Evolutionary conservation across 2,329 filamentous ascomycete genomes (phyloP).

Genomic region (Penicillium sp.): DNA sequence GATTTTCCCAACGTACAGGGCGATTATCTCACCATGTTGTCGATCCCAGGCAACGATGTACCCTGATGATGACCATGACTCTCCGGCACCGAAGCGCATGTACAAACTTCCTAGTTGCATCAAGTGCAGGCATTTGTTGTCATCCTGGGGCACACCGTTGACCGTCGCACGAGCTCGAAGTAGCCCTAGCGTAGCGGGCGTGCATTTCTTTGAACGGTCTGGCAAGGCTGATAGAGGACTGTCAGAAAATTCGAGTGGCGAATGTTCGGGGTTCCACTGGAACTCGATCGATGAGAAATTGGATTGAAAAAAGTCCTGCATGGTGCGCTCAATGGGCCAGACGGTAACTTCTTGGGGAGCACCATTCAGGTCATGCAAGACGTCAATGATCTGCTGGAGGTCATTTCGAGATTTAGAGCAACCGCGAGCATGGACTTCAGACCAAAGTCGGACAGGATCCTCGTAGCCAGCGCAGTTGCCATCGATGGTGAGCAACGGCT

Average conservation of each 20-base stretch:
- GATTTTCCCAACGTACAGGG: constrained; percentile 33
- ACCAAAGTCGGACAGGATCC: constrained; percentile 26
- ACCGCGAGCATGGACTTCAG: constrained; percentile 30
- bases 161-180: constrained; percentile 29
- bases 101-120: constrained; percentile 42
- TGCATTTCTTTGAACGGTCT: constrained; percentile 15
- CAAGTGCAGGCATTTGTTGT: constrained; percentile 30
- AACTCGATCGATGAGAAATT: constrained; percentile 21
- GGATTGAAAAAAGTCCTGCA: not conserved
- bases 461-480: constrained; percentile 28
- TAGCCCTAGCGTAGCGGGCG: constrained; percentile 34
- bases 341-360: constrained; percentile 9
- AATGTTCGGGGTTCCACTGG: constrained; percentile 37
- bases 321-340: not conserved
- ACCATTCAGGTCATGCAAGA: constrained; percentile 40
- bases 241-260: constrained; percentile 34
- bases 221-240: constrained; percentile 11
- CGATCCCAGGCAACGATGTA: constrained; percentile 43
- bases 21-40: constrained; percentile 28
- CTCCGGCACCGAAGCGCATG: constrained; percentile 17
- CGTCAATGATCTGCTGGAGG: constrained; percentile 30
- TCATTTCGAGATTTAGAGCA: constrained; percentile 33
- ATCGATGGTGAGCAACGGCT: constrained; percentile 28
- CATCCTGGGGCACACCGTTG: constrained; percentile 22
- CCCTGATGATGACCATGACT: constrained; percentile 34